phyloP scores from a whole-genome alignment of 371 early-diverging fungal genomes.

The Dinochytrium kinnereticum region DNA sequence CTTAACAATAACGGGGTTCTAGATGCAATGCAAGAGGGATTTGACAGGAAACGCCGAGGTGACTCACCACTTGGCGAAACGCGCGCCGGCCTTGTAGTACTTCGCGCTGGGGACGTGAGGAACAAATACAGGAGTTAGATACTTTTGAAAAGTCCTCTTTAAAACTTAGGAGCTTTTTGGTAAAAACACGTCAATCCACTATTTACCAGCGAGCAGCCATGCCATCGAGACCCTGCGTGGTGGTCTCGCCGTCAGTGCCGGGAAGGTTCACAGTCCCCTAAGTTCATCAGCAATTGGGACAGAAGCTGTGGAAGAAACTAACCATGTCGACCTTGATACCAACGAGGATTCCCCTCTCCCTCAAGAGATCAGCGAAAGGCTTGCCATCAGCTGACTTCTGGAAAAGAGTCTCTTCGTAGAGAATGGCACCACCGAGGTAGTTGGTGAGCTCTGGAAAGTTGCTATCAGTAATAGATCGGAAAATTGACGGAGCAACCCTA shows the following conservation, averaged over 20 bases:
- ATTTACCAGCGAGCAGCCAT: constrained; percentile 56
- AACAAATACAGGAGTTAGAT: no score
- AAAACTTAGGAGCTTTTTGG: background rate
- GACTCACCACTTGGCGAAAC: constrained; percentile 80
- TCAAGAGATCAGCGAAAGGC: constrained; percentile 54
- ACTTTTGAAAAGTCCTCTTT: no score
- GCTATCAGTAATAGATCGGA: background rate
- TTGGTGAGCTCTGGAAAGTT: constrained; percentile 46
- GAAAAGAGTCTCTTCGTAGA: constrained; percentile 70
- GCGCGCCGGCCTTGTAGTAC: constrained; percentile 59
- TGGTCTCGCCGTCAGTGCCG: constrained; percentile 64
- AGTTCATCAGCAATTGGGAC: no score
- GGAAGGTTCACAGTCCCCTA: constrained; percentile 50
- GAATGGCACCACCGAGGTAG: constrained; percentile 70
- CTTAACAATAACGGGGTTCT: no score
- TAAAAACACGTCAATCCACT: background rate
- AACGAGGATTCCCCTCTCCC: constrained; percentile 56
- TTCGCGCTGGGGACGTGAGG: no score
- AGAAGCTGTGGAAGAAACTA: no score
- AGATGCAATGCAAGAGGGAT: no score
- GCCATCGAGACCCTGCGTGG: constrained; percentile 70
- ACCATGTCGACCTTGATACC: constrained; percentile 77
- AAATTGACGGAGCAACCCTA: background rate
- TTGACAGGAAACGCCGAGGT: no score
- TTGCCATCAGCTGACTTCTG: constrained; percentile 59